Evolutionary conservation across 352 stramenopile species (phyloP).

Genomic region (Phytophthora pinifolia): DNA sequence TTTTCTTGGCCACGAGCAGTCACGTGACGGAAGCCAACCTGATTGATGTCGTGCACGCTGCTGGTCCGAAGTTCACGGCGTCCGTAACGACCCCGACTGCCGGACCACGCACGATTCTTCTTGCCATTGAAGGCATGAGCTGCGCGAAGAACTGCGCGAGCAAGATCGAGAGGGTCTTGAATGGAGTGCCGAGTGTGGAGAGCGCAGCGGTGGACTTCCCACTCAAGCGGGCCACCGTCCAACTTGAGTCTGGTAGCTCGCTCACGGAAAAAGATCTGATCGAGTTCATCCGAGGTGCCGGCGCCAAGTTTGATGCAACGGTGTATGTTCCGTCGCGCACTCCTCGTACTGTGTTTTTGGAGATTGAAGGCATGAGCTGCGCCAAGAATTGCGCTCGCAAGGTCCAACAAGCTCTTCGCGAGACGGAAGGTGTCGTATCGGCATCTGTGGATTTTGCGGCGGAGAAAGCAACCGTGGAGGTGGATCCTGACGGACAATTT

Average conservation of each 20-base stretch:
- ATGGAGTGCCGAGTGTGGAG: slow-evolving; percentile 47
- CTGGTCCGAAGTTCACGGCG: slow-evolving; percentile 64
- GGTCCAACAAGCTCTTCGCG: slow-evolving; percentile 59
- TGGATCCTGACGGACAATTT: slow-evolving; percentile 59
- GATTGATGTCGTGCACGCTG: slow-evolving; percentile 59
- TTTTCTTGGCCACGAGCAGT: slow-evolving; percentile 75
- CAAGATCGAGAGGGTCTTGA: slow-evolving; percentile 70
- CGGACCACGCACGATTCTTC: slow-evolving; percentile 47
- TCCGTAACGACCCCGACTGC: slow-evolving; percentile 40
- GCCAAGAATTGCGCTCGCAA: slow-evolving; percentile 72
- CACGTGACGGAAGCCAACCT: slow-evolving; percentile 64
- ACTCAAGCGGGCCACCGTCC: slow-evolving; percentile 58
- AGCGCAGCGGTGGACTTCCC: slow-evolving; percentile 68
- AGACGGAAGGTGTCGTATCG: slow-evolving; percentile 59
- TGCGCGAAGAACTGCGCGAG: slow-evolving; percentile 79
- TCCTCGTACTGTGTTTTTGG: slow-evolving; percentile 46
- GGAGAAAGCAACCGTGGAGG: slow-evolving; percentile 59
- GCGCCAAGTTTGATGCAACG: slow-evolving; percentile 67
- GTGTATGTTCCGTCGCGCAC: slow-evolving; percentile 34
- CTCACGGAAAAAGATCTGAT: slow-evolving; percentile 63
- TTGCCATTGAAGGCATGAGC: slow-evolving; percentile 77
- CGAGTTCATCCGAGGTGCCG: slow-evolving; percentile 44
- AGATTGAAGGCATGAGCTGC: slow-evolving; percentile 71
- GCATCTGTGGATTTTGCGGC: slow-evolving; percentile 69
- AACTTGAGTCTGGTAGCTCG: slow-evolving; percentile 48